A percentile compares a stretch with the other conserved stretches of the same genome.
Evolutionary conservation across 371 early-diverging fungal species (phyloP).

Genomic region (Mucor circinelloides): DNA sequence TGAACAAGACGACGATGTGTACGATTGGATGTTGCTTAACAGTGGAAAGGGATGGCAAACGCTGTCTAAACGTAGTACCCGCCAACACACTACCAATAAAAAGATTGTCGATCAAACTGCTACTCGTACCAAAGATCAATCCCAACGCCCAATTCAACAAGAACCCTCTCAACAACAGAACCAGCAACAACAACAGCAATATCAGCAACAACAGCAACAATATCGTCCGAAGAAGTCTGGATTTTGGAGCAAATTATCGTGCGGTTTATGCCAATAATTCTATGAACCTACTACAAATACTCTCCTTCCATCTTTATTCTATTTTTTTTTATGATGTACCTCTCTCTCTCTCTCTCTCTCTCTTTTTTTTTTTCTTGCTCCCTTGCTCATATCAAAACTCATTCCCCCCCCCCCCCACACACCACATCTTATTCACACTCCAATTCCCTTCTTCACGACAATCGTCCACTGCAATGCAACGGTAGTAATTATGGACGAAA

Average conservation of each 20-base stretch:
- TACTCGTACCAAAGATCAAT: neutral
- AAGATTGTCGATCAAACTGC: constrained; percentile 2
- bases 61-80: constrained; percentile 15
- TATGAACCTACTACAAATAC: neutral
- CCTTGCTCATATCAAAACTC: neutral
- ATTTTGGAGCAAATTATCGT: constrained; percentile 13
- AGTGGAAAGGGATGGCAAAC: constrained; percentile 55
- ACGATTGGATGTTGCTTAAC: constrained; percentile 81
- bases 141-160: neutral
- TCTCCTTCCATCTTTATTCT: neutral
- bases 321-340: neutral
- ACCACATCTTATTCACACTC: no score
- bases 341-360: neutral
- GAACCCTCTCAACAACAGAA: constrained; percentile 2
- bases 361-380: neutral
- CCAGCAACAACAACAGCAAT: constrained; percentile 6
- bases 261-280: constrained; percentile 19
- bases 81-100: constrained; percentile 20
- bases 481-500: neutral
- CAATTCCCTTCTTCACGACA: no score
- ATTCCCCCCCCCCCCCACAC: no score
- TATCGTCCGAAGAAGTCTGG: constrained; percentile 6
- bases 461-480: no score
- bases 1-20: constrained; percentile 83
- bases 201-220: constrained; percentile 2